A percentile compares a stretch with the other conserved stretches of the same genome.
Evolutionary conservation across 169 alveolate species (phyloP).

Genomic region (Plasmodium gaboni): DNA sequence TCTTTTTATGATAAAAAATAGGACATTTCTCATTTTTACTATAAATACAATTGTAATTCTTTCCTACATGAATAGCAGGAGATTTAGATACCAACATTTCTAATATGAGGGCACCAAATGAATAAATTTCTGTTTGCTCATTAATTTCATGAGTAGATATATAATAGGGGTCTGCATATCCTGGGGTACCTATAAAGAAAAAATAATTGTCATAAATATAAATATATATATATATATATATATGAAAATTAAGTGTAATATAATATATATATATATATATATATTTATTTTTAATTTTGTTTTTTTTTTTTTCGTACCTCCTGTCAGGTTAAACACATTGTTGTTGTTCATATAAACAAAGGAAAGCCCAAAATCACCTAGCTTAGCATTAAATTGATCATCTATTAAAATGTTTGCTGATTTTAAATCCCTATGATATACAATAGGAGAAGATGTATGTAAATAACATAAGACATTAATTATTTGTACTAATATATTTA

Average conservation of each 20-base stretch:
- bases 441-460: slow-evolving; percentile 72
- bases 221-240: not conserved
- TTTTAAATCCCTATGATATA: slow-evolving; percentile 82
- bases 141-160: slow-evolving; percentile 71
- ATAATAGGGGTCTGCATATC: slow-evolving; percentile 73
- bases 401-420: slow-evolving; percentile 82
- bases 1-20: slow-evolving; percentile 23
- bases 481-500: slow-evolving; percentile 57
- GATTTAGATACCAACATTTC: slow-evolving; percentile 70
- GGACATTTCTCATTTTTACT: slow-evolving; percentile 49
- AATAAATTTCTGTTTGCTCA: slow-evolving; percentile 73
- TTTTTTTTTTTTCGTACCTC: slow-evolving; percentile 21
- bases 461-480: slow-evolving; percentile 61
- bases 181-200: slow-evolving; percentile 42
- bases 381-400: slow-evolving; percentile 80
- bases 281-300: not conserved
- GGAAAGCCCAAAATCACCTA: slow-evolving; percentile 82
- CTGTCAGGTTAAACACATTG: slow-evolving; percentile 58
- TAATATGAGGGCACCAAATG: slow-evolving; percentile 62
- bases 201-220: not conserved
- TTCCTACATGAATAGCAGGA: slow-evolving; percentile 69
- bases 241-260: too few relatives aligned
- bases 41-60: slow-evolving; percentile 53
- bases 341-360: slow-evolving; percentile 54
- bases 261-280: not conserved